Conservation (phyloP, 2,329 filamentous ascomycete species). For the Talaromyces atroroseus region DNA sequence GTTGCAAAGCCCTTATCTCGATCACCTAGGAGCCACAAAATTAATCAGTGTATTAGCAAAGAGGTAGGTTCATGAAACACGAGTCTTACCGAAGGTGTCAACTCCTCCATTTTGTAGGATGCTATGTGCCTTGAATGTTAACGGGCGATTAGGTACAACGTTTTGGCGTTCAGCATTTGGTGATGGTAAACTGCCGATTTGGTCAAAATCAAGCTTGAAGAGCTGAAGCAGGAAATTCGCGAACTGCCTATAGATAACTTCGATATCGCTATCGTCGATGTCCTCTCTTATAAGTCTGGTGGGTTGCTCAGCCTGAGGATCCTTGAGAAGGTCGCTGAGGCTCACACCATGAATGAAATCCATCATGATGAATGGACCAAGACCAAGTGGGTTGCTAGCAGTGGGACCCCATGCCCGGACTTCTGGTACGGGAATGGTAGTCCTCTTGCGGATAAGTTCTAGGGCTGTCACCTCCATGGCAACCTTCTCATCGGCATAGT, state of each 20-base stretch:
- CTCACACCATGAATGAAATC: not conserved
- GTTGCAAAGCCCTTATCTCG: constrained; percentile 1
- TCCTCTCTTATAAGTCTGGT: constrained; percentile 4
- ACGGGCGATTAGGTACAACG: not conserved
- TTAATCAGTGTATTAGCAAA: too few relatives aligned
- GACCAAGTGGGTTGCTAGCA: not conserved
- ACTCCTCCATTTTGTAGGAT: constrained; percentile 5
- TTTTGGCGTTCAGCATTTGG: not conserved
- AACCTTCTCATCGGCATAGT: constrained; percentile 18
- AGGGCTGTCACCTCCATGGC: not conserved
- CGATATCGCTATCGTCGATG: not conserved
- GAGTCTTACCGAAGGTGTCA: not conserved
- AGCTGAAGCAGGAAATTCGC: not conserved
- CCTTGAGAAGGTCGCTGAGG: not conserved
- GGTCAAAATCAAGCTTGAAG: not conserved
- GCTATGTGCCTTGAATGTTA: constrained; percentile 5
- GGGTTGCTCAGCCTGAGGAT: not conserved
- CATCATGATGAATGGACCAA: constrained; percentile 7
- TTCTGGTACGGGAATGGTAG: not conserved
- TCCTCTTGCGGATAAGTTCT: not conserved
- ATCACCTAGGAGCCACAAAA: not conserved
- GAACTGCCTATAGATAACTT: constrained; percentile 1
- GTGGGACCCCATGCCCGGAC: not conserved
- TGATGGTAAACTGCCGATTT: not conserved
- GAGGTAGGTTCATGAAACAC: too few relatives aligned